These are phyloP conservation scores for Arachis monticola DNA, from an alignment of 331 rosid species.

Conservation along the genomic window DNA sequence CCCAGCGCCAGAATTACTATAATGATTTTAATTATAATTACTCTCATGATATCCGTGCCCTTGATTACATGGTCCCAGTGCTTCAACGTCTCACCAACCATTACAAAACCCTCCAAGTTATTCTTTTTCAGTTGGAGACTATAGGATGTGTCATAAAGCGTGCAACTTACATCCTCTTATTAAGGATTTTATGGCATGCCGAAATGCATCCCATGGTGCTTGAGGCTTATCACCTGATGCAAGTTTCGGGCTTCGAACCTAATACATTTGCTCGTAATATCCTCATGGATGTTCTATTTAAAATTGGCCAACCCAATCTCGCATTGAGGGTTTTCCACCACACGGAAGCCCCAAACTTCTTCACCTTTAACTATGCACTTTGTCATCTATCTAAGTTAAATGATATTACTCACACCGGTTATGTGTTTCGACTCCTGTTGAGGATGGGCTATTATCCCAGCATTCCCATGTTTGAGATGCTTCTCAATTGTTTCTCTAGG, in stretches of 20 bases:
- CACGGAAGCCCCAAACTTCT: conserved; percentile 55
- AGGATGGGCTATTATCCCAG: conserved; percentile 53
- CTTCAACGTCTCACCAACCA: conserved; percentile 44
- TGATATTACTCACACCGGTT: conserved; percentile 37
- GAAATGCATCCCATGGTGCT: conserved; percentile 53
- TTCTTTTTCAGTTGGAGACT: conserved; percentile 48
- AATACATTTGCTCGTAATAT: conserved; percentile 62
- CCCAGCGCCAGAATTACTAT: conserved; percentile 38
- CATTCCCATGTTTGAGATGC: conserved; percentile 48
- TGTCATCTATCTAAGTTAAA: conserved; percentile 52
- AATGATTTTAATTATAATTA: conserved; percentile 18
- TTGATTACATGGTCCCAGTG: conserved; percentile 52
- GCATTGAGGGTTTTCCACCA: conserved; percentile 53
- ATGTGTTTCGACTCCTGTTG: conserved; percentile 52
- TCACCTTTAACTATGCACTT: conserved; percentile 59
- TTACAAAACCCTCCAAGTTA: conserved; percentile 46
- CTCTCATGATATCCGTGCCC: conserved; percentile 36
- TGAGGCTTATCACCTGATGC: conserved; percentile 55
- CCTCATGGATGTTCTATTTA: conserved; percentile 63
- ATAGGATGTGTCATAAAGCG: conserved; percentile 58
- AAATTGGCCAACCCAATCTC: conserved; percentile 42
- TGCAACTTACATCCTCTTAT: conserved; percentile 51
- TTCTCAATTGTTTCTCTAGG: conserved; percentile 62
- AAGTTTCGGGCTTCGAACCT: conserved; percentile 48
- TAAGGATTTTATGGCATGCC: conserved; percentile 64